Percentiles rank a stretch among this genome's conserved stretches.
phyloP scores from a whole-genome alignment of 371 early-diverging fungal species.

The Capillidium rhysosporum region DNA sequence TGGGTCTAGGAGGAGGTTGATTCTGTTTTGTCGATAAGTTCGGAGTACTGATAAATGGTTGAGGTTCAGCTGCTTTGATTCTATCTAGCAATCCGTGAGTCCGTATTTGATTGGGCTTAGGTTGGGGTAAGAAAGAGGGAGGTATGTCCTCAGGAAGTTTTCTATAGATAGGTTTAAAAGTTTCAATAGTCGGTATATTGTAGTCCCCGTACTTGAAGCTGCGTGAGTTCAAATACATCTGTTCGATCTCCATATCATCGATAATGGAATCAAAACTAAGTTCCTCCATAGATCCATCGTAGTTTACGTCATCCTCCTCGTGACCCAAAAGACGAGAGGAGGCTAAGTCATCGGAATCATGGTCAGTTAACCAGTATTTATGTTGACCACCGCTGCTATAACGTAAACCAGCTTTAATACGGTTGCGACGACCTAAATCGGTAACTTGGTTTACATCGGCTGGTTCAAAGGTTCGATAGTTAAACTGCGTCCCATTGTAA shows the following conservation, averaged over 20 bases:
- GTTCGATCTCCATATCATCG: slow-evolving; percentile 15
- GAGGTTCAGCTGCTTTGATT: no score
- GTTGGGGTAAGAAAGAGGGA: no score
- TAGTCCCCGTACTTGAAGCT: slow-evolving; percentile 27
- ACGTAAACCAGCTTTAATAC: slow-evolving; percentile 57
- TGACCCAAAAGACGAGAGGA: neutral
- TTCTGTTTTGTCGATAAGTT: no score
- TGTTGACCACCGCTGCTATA: slow-evolving; percentile 49
- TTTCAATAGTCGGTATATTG: slow-evolving; percentile 11
- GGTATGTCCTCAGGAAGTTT: no score
- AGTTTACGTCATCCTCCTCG: neutral
- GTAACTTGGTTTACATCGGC: slow-evolving; percentile 37
- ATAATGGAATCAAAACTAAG: neutral
- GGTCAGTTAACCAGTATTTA: slow-evolving; percentile 44
- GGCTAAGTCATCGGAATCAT: neutral
- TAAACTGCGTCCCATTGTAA: slow-evolving; percentile 51
- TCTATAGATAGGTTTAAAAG: neutral
- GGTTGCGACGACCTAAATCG: slow-evolving; percentile 30
- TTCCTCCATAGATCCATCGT: neutral
- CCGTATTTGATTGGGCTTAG: no score
- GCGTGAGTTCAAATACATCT: slow-evolving; percentile 17
- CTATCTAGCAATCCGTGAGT: no score
- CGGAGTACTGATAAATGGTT: no score
- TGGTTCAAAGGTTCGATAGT: slow-evolving; percentile 61
- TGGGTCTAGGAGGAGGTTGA: no score